These are phyloP conservation scores for Euryodendron excelsum DNA, from an alignment of 148 eudicot species.

Conservation along the genomic window DNA sequence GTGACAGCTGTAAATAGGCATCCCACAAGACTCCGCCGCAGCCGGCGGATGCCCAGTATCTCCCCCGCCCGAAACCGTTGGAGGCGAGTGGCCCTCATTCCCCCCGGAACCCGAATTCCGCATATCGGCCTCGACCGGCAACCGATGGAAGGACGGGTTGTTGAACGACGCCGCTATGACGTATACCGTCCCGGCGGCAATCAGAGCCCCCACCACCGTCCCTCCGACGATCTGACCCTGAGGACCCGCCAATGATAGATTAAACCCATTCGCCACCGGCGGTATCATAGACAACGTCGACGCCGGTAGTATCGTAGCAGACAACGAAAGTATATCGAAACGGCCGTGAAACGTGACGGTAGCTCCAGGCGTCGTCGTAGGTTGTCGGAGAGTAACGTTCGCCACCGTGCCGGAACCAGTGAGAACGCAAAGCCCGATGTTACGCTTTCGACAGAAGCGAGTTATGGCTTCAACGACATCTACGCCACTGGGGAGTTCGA, in stretches of 20 bases:
- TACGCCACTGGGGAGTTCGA: conserved; percentile 38
- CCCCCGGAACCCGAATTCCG: conserved; percentile 6
- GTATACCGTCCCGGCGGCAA: conserved; percentile 48
- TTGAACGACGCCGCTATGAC: conserved; percentile 61
- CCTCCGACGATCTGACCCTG: conserved; percentile 82
- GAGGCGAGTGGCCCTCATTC: conserved; percentile 16
- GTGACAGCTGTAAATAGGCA: conserved; percentile 33
- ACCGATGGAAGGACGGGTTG: conserved; percentile 42
- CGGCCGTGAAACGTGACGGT: conserved; percentile 56
- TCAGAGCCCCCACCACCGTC: conserved; percentile 47
- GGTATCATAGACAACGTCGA: neutral
- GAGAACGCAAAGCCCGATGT: conserved; percentile 33
- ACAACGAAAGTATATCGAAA: conserved; percentile 36
- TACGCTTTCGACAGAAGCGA: conserved; percentile 49
- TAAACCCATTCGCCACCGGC: conserved; percentile 24
- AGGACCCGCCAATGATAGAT: conserved; percentile 64
- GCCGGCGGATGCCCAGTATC: conserved; percentile 17
- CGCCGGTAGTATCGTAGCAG: conserved; percentile 26
- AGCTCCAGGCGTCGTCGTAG: conserved; percentile 20
- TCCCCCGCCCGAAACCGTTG: conserved; percentile 30
- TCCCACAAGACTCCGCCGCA: conserved; percentile 19
- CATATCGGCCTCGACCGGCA: conserved; percentile 38
- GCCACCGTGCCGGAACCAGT: conserved; percentile 47
- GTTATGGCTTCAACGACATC: conserved; percentile 41
- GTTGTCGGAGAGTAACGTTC: conserved; percentile 41